Percentiles rank a stretch among this genome's conserved stretches.
Conservation (phyloP, 1,284 basidiomycete species). For the Apiotrichum mycotoxinovorans region DNA sequence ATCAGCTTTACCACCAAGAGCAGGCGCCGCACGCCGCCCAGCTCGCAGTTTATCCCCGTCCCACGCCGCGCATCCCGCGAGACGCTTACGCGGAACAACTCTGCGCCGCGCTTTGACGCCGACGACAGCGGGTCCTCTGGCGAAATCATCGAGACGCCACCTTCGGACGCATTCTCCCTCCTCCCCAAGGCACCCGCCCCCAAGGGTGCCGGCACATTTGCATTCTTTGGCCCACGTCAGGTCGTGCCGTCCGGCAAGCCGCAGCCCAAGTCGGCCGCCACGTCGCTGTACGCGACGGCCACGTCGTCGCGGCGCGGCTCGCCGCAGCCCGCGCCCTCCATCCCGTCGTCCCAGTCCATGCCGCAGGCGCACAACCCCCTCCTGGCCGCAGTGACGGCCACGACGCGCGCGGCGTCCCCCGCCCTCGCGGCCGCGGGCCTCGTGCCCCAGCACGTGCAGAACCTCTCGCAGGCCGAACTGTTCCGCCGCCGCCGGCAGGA, state of each 20-base stretch:
- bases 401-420: constrained; percentile 38
- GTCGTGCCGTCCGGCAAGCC: not conserved
- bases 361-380: constrained; percentile 22
- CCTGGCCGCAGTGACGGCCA: constrained; percentile 37
- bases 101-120: constrained; percentile 36
- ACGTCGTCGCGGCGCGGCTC: not conserved
- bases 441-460: constrained; percentile 54
- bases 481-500: constrained; percentile 65
- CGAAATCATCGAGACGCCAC: constrained; percentile 33
- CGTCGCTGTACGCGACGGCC: constrained; percentile 11
- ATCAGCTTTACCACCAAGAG: constrained; percentile 52
- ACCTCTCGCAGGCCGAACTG: constrained; percentile 71
- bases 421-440: constrained; percentile 40
- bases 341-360: not conserved
- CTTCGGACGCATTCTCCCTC: constrained; percentile 14
- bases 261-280: constrained; percentile 11
- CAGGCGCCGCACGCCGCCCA: constrained; percentile 53
- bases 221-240: constrained; percentile 30
- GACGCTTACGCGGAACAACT: constrained; percentile 32
- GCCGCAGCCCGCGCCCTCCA: not conserved
- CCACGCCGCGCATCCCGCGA: constrained; percentile 42
- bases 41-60: constrained; percentile 40
- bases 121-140: constrained; percentile 41
- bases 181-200: constrained; percentile 1
- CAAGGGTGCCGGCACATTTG: constrained; percentile 38